phyloP scores from a whole-genome alignment of 2,329 filamentous ascomycete species.

The Blastomyces parvus region DNA sequence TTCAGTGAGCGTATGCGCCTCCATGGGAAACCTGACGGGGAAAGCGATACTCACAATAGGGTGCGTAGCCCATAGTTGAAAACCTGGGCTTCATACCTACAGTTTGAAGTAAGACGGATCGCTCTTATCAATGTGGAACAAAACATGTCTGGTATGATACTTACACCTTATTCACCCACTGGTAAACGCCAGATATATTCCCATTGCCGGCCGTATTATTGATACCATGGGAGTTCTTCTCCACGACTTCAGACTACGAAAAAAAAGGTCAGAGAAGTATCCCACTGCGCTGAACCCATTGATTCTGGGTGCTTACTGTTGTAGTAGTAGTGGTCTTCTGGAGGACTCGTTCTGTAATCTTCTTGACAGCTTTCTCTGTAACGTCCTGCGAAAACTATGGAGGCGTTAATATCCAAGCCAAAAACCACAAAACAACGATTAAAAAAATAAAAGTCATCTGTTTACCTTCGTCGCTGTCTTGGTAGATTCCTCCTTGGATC shows the following conservation, averaged over 20 bases:
- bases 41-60: neutral
- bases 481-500: slow-evolving; percentile 1
- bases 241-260: neutral
- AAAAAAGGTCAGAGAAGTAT: neutral
- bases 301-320: neutral
- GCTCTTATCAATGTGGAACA: neutral
- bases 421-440: neutral
- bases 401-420: neutral
- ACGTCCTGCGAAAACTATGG: neutral
- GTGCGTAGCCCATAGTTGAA: neutral
- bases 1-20: neutral
- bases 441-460: neutral
- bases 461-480: neutral
- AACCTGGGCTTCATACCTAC: neutral
- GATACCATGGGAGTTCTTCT: neutral
- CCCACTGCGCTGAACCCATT: neutral
- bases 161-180: slow-evolving; percentile 1
- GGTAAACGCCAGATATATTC: neutral
- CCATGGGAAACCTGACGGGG: neutral
- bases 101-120: neutral
- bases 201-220: neutral
- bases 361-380: neutral
- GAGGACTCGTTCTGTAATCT: neutral
- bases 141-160: neutral
- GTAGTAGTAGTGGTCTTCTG: neutral